Conservation (phyloP, 1,139 yeast genomes). For the Blastobotrys elegans region DNA sequence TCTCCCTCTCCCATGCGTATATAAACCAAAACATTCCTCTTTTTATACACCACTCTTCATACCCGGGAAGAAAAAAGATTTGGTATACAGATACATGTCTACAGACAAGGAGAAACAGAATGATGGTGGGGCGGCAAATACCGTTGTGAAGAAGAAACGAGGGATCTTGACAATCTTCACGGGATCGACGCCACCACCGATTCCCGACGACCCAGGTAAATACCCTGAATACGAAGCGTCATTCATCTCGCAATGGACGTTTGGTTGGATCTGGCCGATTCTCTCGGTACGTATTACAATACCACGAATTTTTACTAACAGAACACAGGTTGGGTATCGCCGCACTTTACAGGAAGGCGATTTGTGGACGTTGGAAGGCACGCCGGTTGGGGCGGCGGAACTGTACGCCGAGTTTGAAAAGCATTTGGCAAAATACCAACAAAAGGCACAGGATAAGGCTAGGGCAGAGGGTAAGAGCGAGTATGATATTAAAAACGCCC, state of each 20-base stretch:
- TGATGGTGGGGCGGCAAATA: not conserved
- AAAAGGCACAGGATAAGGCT: constrained; percentile 32
- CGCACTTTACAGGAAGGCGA: constrained; percentile 64
- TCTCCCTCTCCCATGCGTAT: no score
- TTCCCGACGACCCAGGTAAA: constrained; percentile 24
- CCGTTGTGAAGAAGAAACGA: not conserved
- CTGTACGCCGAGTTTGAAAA: constrained; percentile 39
- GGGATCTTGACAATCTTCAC: constrained; percentile 25
- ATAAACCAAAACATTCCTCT: not conserved
- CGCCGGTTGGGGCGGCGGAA: constrained; percentile 45
- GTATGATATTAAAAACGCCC: constrained; percentile 20
- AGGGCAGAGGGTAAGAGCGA: constrained; percentile 23
- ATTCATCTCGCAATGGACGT: constrained; percentile 34
- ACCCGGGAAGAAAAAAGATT: not conserved
- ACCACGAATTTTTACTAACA: not conserved
- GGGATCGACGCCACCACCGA: constrained; percentile 31
- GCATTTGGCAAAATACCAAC: constrained; percentile 39
- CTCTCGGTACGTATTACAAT: constrained; percentile 37
- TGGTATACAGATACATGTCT: no score
- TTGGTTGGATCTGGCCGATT: constrained; percentile 58
- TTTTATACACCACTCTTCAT: not conserved
- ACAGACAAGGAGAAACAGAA: not conserved
- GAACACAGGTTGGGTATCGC: constrained; percentile 48
- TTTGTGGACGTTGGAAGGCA: constrained; percentile 49
- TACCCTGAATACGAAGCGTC: constrained; percentile 29